Base-by-base conservation (phyloP, 2,329 filamentous ascomycete species). In the Reticulascus tulasneorum region DNA sequence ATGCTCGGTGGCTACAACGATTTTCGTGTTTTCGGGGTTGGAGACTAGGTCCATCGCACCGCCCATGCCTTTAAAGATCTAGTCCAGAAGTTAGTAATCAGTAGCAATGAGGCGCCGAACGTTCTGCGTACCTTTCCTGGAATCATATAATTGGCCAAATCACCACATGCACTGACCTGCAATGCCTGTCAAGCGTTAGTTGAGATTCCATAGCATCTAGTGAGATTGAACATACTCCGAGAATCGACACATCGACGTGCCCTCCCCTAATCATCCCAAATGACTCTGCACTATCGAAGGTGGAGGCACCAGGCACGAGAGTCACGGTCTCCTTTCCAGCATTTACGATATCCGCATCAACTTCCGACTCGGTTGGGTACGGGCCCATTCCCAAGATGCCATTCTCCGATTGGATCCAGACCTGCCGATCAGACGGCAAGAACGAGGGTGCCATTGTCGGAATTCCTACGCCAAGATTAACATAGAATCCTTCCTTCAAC, bases 101-200 rank as follows among this genome's bases (percentile, higher is more conserved):
- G n/a, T n/a, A n/a, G n/a, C n/a, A n/a, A n/a, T n/a, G n/a, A n/a
- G n/a, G n/a, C n/a, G n/a, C n/a, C n/a, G n/a, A n/a, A n/a, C n/a
- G n/a, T n/a, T n/a, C n/a, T n/a, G n/a, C n/a, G n/a, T n/a, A 87
- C 78, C 62, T 91, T 93, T 17, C 87, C 87, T 0, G 87, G 87
- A 45, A 94, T 84, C 83, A 93, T 93, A 70, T 87, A 94, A 63
- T 93, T 93, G 29, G 87, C 87, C 35, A 94, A 63, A 55, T 94
- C 87, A 18, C 87, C 87, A 3, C 75, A 70, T 0, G 85, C 85
- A 46, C 79, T 83, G 16, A 93, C 86, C 64, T 94, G 85, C 47
- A 91, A 77, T 3, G 86, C 83, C n/a, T n/a, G n/a, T n/a, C n/a
- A n/a, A n/a, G n/a, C n/a, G n/a, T n/a, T n/a, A n/a, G n/a, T n/a